Conservation (phyloP, 2,329 filamentous ascomycete genomes). For the Aspergillus cejpii region DNA sequence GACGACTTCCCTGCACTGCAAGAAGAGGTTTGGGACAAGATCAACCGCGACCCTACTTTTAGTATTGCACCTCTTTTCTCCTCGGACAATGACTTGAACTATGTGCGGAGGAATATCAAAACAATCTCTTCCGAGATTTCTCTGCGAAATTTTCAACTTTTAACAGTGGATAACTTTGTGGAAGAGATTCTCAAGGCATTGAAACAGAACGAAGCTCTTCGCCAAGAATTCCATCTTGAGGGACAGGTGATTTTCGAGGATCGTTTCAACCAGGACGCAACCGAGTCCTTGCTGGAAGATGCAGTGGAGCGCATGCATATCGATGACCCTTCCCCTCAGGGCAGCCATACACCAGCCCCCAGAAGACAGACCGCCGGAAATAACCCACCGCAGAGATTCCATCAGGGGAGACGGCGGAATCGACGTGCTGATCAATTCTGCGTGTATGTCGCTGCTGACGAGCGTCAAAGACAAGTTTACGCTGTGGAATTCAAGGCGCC, state of each 20-base stretch:
- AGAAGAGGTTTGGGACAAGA: slow-evolving; percentile 19
- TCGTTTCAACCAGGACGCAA: too few species aligned
- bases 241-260: slow-evolving; percentile 16
- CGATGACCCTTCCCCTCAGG: slow-evolving; percentile 3
- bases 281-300: slow-evolving; percentile 15
- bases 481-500: slow-evolving; percentile 27
- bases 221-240: slow-evolving; percentile 13
- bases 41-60: slow-evolving; percentile 12
- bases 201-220: slow-evolving; percentile 14
- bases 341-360: not conserved
- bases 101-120: slow-evolving; percentile 12
- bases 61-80: slow-evolving; percentile 15
- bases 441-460: slow-evolving; percentile 16
- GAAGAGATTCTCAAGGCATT: slow-evolving; percentile 15
- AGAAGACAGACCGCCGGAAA: slow-evolving; percentile 10
- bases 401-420: slow-evolving; percentile 14
- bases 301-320: slow-evolving; percentile 16
- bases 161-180: slow-evolving; percentile 22
- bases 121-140: too few species aligned
- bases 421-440: slow-evolving; percentile 22
- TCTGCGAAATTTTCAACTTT: slow-evolving; percentile 21
- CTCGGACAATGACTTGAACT: slow-evolving; percentile 14
- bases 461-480: slow-evolving; percentile 17
- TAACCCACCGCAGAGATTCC: slow-evolving; percentile 15
- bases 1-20: slow-evolving; percentile 21